These are phyloP conservation scores for Talaromyces trachyspermus DNA, from an alignment of 495 filamentous ascomycete species.

Conservation along the genomic window DNA sequence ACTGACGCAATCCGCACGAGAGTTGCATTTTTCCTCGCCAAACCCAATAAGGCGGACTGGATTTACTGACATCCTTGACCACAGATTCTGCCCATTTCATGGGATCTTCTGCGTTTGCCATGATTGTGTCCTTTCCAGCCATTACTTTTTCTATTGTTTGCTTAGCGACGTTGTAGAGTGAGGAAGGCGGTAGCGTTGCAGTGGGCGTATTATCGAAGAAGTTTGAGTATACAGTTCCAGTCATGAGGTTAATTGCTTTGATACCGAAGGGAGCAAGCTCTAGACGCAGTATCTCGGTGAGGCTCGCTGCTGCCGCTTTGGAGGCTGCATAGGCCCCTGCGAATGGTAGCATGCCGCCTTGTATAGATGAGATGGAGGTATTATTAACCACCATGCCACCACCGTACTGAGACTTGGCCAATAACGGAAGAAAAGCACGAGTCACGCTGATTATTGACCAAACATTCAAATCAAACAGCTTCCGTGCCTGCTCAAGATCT, in stretches of 20 bases:
- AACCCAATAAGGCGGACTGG: conserved; percentile 18
- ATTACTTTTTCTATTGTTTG: not conserved
- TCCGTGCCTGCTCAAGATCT: conserved; percentile 22
- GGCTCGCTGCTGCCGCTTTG: conserved; percentile 18
- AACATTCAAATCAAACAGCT: conserved; percentile 38
- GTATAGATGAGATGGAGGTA: conserved; percentile 11
- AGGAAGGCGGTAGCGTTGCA: conserved; percentile 11
- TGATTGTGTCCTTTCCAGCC: conserved; percentile 3
- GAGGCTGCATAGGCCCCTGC: conserved; percentile 19
- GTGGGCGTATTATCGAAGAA: conserved; percentile 13
- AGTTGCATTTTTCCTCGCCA: conserved; percentile 24
- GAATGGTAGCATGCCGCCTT: conserved; percentile 13
- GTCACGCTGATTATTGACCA: conserved; percentile 26
- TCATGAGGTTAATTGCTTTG: conserved; percentile 18
- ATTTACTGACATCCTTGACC: conserved; percentile 19
- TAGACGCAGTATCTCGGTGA: conserved; percentile 23
- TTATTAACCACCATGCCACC: conserved; percentile 22
- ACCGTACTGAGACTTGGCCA: conserved; percentile 23
- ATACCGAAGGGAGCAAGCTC: conserved; percentile 27
- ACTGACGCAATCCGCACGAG: conserved; percentile 14
- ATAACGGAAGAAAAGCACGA: conserved; percentile 33
- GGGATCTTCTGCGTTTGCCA: conserved; percentile 13
- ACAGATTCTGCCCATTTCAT: conserved; percentile 22
- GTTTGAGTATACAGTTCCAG: conserved; percentile 16
- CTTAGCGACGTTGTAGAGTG: conserved; percentile 18